Percentiles rank a stretch among this genome's conserved stretches.
Conservation (phyloP, 306 rosid genomes). For the Carpinus fangiana region DNA sequence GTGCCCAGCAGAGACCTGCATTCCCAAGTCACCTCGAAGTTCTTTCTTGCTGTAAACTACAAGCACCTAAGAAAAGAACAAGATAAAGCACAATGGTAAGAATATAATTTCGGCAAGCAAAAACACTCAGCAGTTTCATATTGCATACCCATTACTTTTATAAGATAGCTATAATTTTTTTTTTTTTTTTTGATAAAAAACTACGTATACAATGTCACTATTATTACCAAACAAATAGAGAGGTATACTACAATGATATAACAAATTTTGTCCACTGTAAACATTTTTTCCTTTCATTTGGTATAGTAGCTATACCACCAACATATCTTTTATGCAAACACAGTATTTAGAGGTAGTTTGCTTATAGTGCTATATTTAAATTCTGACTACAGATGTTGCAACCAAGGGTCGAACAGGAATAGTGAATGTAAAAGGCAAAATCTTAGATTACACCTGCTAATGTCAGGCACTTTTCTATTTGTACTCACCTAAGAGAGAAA, state of each 20-base stretch:
- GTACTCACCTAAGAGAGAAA: no score
- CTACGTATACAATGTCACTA: background rate
- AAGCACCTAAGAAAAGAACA: conserved; percentile 35
- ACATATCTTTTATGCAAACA: background rate
- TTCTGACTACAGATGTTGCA: background rate
- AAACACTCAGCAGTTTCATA: background rate
- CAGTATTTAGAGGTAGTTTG: background rate
- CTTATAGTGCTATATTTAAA: background rate
- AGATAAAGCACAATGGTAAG: conserved; percentile 7
- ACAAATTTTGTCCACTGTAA: background rate
- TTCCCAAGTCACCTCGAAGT: conserved; percentile 9
- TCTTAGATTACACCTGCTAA: background rate
- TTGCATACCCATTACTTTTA: background rate
- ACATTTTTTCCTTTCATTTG: background rate
- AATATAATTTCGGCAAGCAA: background rate
- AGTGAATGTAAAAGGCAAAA: background rate
- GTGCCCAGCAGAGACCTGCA: background rate
- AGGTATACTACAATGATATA: background rate
- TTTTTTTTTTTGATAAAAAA: background rate
- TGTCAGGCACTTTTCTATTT: background rate
- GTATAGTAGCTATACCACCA: no score
- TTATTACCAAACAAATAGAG: background rate
- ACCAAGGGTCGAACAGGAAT: background rate
- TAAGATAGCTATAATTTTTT: background rate
- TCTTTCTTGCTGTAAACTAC: conserved; percentile 33